phyloP scores from a whole-genome alignment of 305 asterid genomes.

The Euphrasia arctica region DNA sequence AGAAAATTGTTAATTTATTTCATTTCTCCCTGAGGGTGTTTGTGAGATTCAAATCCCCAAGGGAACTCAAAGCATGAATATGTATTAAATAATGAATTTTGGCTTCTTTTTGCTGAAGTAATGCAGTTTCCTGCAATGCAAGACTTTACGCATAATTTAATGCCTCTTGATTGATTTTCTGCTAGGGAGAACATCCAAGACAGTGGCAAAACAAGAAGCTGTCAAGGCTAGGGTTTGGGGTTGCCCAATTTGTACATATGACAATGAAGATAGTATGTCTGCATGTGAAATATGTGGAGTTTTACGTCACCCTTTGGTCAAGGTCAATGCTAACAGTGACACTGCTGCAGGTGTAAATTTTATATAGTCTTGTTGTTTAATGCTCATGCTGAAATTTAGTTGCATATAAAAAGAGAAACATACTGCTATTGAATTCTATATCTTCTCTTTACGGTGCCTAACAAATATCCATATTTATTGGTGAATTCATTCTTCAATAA shows the following conservation, averaged over 20 bases:
- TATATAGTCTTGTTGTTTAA: slow-evolving; percentile 8
- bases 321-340: slow-evolving; percentile 35
- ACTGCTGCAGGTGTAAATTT: slow-evolving; percentile 43
- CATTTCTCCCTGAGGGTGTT: slow-evolving; percentile 15
- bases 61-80: neutral
- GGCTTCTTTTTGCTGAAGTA: neutral
- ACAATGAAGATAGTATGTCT: slow-evolving; percentile 63
- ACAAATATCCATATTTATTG: slow-evolving; percentile 15
- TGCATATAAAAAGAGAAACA: slow-evolving; percentile 18
- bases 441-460: slow-evolving; percentile 15
- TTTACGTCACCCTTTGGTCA: slow-evolving; percentile 82
- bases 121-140: slow-evolving; percentile 17
- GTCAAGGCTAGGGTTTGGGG: slow-evolving; percentile 53
- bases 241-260: slow-evolving; percentile 85
- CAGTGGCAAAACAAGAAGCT: slow-evolving; percentile 37
- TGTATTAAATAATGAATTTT: neutral
- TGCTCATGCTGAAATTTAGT: slow-evolving; percentile 10
- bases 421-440: slow-evolving; percentile 20
- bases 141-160: slow-evolving; percentile 11
- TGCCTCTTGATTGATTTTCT: slow-evolving; percentile 27
- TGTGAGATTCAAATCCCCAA: slow-evolving; percentile 12
- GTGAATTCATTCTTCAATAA: slow-evolving; percentile 24
- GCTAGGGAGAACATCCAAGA: slow-evolving; percentile 40
- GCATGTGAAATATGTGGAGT: slow-evolving; percentile 93
- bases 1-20: slow-evolving; percentile 9